Conservation (phyloP, 1,284 basidiomycete species). For the Taiwanofungus camphoratus region DNA sequence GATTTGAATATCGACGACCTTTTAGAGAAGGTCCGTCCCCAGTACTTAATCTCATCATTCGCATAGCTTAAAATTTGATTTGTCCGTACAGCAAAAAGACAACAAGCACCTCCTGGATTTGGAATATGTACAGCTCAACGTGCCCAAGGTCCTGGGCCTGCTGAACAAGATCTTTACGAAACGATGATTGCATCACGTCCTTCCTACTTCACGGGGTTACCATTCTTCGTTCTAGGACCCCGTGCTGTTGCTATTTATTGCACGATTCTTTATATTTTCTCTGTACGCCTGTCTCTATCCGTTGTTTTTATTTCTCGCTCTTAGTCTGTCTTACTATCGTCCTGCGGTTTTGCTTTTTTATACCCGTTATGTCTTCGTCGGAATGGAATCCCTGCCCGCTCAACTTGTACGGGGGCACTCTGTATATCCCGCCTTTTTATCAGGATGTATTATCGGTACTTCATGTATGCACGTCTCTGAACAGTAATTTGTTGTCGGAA, state of each 20-base stretch:
- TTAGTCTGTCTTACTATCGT: not conserved
- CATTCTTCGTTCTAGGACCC: slow-evolving; percentile 4
- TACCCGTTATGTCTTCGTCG: slow-evolving; percentile 3
- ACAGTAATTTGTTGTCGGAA: slow-evolving; percentile 10
- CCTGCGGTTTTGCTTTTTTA: slow-evolving; percentile 5
- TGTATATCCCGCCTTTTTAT: slow-evolving; percentile 4
- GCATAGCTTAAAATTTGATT: slow-evolving; percentile 11
- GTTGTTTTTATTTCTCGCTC: not conserved
- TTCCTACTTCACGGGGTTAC: not conserved
- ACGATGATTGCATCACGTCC: slow-evolving; percentile 41
- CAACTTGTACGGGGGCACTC: slow-evolving; percentile 2
- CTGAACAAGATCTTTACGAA: slow-evolving; percentile 90
- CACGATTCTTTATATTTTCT: slow-evolving; percentile 11
- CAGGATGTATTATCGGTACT: slow-evolving; percentile 10
- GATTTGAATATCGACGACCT: slow-evolving; percentile 99
- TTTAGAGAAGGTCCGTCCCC: slow-evolving; percentile 76
- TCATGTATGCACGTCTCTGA: slow-evolving; percentile 10
- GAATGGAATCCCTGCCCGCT: slow-evolving; percentile 1
- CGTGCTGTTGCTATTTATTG: slow-evolving; percentile 10
- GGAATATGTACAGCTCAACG: slow-evolving; percentile 97
- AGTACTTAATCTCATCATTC: not conserved
- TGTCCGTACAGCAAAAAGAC: slow-evolving; percentile 84
- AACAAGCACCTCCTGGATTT: slow-evolving; percentile 93
- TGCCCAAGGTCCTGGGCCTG: slow-evolving; percentile 88
- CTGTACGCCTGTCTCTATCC: not conserved